Base-by-base conservation (phyloP, 2,329 filamentous ascomycete genomes). In the Cryphonectria carpinicola region DNA sequence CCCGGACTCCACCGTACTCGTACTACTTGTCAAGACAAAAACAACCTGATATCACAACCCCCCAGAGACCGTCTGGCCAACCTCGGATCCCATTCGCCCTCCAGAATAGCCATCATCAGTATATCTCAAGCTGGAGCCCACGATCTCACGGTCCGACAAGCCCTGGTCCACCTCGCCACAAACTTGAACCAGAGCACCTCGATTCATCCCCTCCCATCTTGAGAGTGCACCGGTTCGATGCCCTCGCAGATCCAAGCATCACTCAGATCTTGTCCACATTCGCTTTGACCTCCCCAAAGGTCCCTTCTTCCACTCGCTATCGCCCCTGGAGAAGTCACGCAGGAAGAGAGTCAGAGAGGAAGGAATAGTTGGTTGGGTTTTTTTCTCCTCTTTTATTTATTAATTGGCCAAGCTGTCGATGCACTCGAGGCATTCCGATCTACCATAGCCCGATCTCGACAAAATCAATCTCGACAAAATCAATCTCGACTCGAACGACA, bases 281-380 rank as follows among this genome's bases (percentile, higher is more conserved):
- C 69, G 73, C 75, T 72, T 71, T 58, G 25, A 73, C 69, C 71
- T 66, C 70, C 70, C 68, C 56, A 73, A 75, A 66, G 22, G 46
- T n/a, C 46, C 68, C 70, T 60, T 64, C 63, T 72, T 75, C 83
- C 82, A 76, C 78, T 84, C 82, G 80, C 81, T 83, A 80, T 78
- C 75, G 73, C 74, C 72, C 71, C 67, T 72, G 72, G 62, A 66
- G 72, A 61, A 66, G 56, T 35, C 63, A 65, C 32, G 25, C 58
- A 39, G 58, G 10, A 69, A 68, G 64, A 72, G 72, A 68, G 70
- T 71, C 74, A 71, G 69, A 68, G 66, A 72, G 72, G 64, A 72
- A 74, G 60, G 22, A n/a, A 56, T 56, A 65, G 58, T 39, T 35
- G 35, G 19, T 10, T n/a, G 46, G n/a, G 46, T n/a, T n/a, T 22